A percentile compares a stretch with the other conserved stretches of the same genome.
These are phyloP conservation scores for Spencermartinsiella ligniputridi DNA, from an alignment of 1,139 yeast genomes.

Conservation along the genomic window DNA sequence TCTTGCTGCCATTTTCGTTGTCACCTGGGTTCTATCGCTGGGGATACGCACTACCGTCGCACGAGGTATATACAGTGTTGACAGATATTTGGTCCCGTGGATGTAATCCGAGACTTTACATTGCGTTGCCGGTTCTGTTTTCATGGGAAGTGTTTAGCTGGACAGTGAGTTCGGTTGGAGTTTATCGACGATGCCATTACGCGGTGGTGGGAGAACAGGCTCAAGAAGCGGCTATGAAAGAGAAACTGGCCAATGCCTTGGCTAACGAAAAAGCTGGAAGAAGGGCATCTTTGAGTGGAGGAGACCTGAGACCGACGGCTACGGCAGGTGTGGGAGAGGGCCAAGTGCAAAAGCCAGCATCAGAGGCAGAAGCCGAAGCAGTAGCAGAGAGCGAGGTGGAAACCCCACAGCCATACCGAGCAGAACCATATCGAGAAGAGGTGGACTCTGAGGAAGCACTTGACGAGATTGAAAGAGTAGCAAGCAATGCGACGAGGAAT, in stretches of 20 bases:
- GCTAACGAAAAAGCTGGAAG: not conserved
- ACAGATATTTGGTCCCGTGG: slow-evolving; percentile 98
- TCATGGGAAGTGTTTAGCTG: slow-evolving; percentile 11
- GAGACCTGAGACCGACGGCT: not conserved
- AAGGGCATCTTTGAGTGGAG: not conserved
- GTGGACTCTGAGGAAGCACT: not conserved
- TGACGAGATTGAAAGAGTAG: not conserved
- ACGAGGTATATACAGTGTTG: slow-evolving; percentile 71
- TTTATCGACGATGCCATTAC: not conserved
- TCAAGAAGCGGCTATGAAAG: not conserved
- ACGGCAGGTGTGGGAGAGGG: not conserved
- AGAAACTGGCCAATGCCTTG: not conserved
- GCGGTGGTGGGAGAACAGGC: not conserved
- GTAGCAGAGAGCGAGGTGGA: not conserved
- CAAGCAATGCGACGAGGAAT: not conserved
- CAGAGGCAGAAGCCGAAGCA: not conserved
- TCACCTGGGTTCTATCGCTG: slow-evolving; percentile 15
- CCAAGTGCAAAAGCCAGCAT: too few species aligned
- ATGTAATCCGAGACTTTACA: slow-evolving; percentile 82
- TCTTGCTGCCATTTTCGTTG: slow-evolving; percentile 12
- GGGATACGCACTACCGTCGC: slow-evolving; percentile 14
- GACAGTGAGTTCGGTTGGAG: not conserved
- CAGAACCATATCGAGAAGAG: not conserved
- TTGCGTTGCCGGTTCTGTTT: slow-evolving; percentile 18
- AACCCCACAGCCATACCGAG: not conserved